Base-by-base conservation (phyloP, 768 basidiomycete genomes). In the Holtermanniella nyarrowii region DNA sequence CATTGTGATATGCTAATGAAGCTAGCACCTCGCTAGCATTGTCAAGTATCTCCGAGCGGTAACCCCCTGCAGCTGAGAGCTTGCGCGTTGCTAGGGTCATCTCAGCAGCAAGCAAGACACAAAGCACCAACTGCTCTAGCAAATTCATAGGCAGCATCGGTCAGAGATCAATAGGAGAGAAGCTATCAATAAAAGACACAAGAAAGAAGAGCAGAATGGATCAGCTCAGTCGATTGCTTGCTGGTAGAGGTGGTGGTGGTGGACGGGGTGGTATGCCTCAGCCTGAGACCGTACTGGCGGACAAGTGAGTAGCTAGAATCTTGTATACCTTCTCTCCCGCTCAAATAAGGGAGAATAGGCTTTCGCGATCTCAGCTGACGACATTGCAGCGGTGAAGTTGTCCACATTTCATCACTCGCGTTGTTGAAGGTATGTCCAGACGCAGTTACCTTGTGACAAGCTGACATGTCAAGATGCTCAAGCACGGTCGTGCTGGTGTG, bases 401-500 rank as follows among this genome's bases (percentile, higher is more conserved):
- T 97, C 58, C 89, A 96, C 73, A 97, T 99, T 64, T 95, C 90
- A 16, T 91, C 89, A 7, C 75, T 99, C 2, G 95, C 95, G n/a
- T 77, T 99, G 14, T 77, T 99, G 47, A 99, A 99, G 82, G 93
- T 86, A 37, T 45, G 76, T 58, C 47, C 18, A 7, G 3, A 3
- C 7, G 3, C 20, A n/a, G 14, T 27, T 20, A 27, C 5, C 21
- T 10, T 23, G 23, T 18, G 49, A 44, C 55, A 46, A 51, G 54
- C 39, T 44, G n/a, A 27, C 12, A 18, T 24, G 25, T 49, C 3
- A 60, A 99, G 91, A 99, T 99, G 95, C 76, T 99, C 55, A 99
- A 99, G 74, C 95, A 99, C 65, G 95, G 95, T 20, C 84, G 95
- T 48, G 91, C 95, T 39, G 95, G 93, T 53, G 95, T 99, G 23